Conservation (phyloP, 2,329 filamentous ascomycete genomes). For the Diplodia sapinea region DNA sequence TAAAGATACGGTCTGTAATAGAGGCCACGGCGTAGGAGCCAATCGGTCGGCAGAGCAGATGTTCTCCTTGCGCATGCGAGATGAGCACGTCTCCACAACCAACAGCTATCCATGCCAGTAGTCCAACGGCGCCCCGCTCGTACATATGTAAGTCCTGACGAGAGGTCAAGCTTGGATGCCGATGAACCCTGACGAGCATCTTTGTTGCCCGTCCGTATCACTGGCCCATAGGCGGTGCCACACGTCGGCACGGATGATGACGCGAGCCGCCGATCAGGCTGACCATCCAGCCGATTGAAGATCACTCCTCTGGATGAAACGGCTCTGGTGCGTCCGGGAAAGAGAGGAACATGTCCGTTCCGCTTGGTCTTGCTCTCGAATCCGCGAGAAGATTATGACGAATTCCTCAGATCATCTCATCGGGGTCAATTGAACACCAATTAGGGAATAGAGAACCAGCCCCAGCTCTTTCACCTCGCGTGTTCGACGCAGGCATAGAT, state of each 20-base stretch:
- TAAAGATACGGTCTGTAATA: background rate
- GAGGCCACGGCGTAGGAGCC: background rate
- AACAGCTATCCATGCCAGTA: background rate
- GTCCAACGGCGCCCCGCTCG: background rate
- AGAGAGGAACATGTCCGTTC: background rate
- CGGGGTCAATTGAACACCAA: background rate
- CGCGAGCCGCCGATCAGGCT: conserved; percentile 14
- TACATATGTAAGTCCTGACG: background rate
- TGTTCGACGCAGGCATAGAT: background rate
- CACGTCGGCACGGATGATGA: conserved; percentile 7
- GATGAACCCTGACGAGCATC: conserved; percentile 1
- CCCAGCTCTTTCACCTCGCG: background rate
- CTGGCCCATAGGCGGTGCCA: background rate
- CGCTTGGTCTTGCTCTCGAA: background rate
- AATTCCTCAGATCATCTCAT: background rate
- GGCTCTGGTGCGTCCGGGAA: conserved; percentile 10
- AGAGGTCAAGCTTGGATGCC: background rate
- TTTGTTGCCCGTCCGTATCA: conserved; percentile 10
- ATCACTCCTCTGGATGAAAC: conserved; percentile 19
- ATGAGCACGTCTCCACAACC: background rate
- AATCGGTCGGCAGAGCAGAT: background rate
- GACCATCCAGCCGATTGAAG: conserved; percentile 9
- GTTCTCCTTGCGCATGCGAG: background rate
- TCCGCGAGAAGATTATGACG: background rate
- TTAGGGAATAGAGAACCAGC: background rate